These are phyloP conservation scores for Isatis lusitanica DNA, from an alignment of 441 rosid genomes.

Conservation along the genomic window DNA sequence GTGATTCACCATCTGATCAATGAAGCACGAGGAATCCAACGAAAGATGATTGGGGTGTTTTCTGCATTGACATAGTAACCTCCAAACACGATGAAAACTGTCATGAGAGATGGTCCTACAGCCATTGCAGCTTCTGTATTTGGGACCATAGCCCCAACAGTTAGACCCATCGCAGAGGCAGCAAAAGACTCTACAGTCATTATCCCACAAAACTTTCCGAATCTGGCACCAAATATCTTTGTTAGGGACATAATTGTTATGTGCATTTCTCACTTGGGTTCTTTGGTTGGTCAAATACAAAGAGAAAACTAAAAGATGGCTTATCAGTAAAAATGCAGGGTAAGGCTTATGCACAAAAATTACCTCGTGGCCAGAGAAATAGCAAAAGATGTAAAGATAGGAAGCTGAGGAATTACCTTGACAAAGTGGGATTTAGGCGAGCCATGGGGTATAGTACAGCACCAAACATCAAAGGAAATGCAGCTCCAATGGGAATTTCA, in stretches of 20 bases:
- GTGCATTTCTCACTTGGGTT: not conserved
- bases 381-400: not conserved
- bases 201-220: constrained; percentile 90
- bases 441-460: constrained; percentile 94
- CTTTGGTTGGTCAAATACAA: not conserved
- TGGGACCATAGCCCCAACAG: constrained; percentile 97
- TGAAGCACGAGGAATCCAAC: constrained; percentile 91
- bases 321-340: not conserved
- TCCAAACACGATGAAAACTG: constrained; percentile 91
- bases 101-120: constrained; percentile 95
- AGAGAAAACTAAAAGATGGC: constrained; percentile 6
- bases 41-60: constrained; percentile 86
- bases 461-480: constrained; percentile 93
- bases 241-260: constrained; percentile 8
- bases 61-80: constrained; percentile 89
- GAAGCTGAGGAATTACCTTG: constrained; percentile 49
- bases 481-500: constrained; percentile 91
- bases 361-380: not conserved
- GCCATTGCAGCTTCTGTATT: constrained; percentile 99
- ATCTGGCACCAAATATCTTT: constrained; percentile 47
- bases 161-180: constrained; percentile 98
- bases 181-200: constrained; percentile 89
- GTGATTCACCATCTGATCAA: constrained; percentile 78
- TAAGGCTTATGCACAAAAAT: not conserved
- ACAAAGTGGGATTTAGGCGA: constrained; percentile 77